Conservation (phyloP, 495 filamentous ascomycete species). For the Xylaria bambusicola region DNA sequence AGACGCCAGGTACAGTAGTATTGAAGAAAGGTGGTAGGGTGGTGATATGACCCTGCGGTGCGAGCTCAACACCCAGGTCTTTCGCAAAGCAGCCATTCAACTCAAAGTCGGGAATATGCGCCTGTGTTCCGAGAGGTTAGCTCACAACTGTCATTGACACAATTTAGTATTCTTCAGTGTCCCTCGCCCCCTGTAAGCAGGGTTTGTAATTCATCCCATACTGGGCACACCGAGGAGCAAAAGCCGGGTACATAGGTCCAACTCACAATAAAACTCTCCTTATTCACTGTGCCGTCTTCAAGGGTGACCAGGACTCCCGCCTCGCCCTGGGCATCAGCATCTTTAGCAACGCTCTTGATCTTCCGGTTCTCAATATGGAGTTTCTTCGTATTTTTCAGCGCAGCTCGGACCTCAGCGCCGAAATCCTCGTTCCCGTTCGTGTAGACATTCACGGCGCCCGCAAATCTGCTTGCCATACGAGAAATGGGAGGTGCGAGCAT, state of each 20-base stretch:
- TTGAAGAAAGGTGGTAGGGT: conserved; percentile 27
- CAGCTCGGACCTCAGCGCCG: conserved; percentile 17
- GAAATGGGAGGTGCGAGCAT: conserved; percentile 23
- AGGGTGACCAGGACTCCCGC: conserved; percentile 27
- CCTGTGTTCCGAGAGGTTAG: conserved; percentile 8
- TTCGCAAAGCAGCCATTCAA: conserved; percentile 26
- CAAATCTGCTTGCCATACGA: conserved; percentile 26
- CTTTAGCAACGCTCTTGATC: conserved; percentile 22
- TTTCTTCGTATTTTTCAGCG: conserved; percentile 18
- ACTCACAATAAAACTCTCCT: conserved; percentile 28
- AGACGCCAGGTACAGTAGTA: conserved; percentile 26
- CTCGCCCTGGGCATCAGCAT: conserved; percentile 19
- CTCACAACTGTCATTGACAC: not conserved
- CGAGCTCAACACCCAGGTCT: conserved; percentile 22
- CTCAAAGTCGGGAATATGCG: conserved; percentile 25
- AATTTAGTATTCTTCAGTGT: too few species aligned
- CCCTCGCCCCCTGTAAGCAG: too few species aligned
- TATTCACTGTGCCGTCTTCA: conserved; percentile 26
- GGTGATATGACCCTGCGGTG: conserved; percentile 28
- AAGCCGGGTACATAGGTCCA: not conserved
- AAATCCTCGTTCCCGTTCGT: conserved; percentile 26
- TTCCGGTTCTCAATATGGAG: conserved; percentile 28
- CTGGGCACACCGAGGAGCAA: not conserved
- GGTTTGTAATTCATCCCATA: not conserved
- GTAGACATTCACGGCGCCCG: conserved; percentile 25